Conservation (phyloP, 2,329 filamentous ascomycete genomes). For the Cladosporium colombiae region DNA sequence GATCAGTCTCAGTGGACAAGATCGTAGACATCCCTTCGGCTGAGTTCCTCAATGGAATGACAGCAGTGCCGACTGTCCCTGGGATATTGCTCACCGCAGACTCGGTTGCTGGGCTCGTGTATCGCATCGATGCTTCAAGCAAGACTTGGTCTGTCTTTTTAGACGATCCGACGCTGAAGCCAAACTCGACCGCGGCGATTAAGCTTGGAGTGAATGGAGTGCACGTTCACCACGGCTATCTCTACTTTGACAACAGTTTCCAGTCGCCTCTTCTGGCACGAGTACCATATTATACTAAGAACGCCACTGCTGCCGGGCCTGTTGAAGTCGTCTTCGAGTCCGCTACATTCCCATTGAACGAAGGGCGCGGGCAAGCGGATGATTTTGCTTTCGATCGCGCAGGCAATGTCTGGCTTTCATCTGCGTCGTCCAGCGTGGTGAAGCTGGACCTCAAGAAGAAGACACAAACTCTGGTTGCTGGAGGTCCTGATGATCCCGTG, state of each 20-base stretch:
- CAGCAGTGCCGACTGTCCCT: constrained; percentile 6
- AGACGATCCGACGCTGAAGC: constrained; percentile 25
- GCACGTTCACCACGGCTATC: constrained; percentile 17
- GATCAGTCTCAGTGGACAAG: neutral
- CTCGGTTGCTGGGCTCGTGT: constrained; percentile 22
- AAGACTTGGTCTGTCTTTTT: constrained; percentile 16
- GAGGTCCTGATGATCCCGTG: constrained; percentile 13
- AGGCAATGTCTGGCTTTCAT: constrained; percentile 24
- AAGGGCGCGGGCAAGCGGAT: constrained; percentile 15
- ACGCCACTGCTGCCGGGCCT: constrained; percentile 17
- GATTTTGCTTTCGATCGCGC: constrained; percentile 24
- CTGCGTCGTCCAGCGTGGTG: constrained; percentile 23
- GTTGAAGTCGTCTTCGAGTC: constrained; percentile 18
- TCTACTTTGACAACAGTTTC: constrained; percentile 25
- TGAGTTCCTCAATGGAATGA: constrained; percentile 23
- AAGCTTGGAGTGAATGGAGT: constrained; percentile 26
- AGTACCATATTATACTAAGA: neutral
- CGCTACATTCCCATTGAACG: constrained; percentile 13
- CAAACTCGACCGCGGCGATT: constrained; percentile 20
- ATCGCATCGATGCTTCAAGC: constrained; percentile 19
- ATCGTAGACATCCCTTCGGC: constrained; percentile 20
- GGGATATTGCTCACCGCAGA: constrained; percentile 22
- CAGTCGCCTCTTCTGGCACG: constrained; percentile 20
- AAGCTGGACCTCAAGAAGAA: constrained; percentile 21
- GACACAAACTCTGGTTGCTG: constrained; percentile 20